A percentile compares a stretch with the other conserved stretches of the same genome.
Conservation (phyloP, 495 filamentous ascomycete species). For the Barbatosphaeria neglecta region DNA sequence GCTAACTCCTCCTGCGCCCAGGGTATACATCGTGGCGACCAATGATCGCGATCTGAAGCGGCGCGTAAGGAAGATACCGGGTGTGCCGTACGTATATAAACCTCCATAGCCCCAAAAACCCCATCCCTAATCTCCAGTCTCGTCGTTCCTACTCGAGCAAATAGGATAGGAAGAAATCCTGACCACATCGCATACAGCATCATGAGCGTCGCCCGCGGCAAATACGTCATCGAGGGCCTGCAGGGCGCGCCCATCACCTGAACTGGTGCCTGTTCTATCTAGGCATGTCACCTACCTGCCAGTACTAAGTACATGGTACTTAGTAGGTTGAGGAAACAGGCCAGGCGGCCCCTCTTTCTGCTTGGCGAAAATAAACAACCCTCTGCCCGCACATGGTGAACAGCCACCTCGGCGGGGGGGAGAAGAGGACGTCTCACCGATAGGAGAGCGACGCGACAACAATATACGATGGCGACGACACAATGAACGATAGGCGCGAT, state of each 20-base stretch:
- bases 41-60: constrained; percentile 69
- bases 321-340: no score
- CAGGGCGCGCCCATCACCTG: constrained; percentile 55
- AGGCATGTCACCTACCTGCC: not conserved
- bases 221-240: constrained; percentile 86
- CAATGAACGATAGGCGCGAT: no score
- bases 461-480: no score
- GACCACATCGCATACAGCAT: constrained; percentile 18
- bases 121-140: constrained; percentile 50
- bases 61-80: constrained; percentile 61
- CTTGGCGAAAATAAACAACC: no score
- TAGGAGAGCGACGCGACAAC: no score
- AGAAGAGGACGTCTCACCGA: no score
- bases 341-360: no score
- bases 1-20: constrained; percentile 14
- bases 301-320: no score
- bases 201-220: constrained; percentile 60
- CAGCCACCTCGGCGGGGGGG: no score
- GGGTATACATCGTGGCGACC: constrained; percentile 73
- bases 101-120: no score
- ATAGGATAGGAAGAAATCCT: constrained; percentile 1
- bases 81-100: constrained; percentile 34
- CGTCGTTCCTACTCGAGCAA: not conserved
- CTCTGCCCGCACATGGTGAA: no score
- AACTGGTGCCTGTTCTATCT: not conserved